phyloP scores from a whole-genome alignment of 108 stramenopile genomes.

The Aurantiochytrium sp. region DNA sequence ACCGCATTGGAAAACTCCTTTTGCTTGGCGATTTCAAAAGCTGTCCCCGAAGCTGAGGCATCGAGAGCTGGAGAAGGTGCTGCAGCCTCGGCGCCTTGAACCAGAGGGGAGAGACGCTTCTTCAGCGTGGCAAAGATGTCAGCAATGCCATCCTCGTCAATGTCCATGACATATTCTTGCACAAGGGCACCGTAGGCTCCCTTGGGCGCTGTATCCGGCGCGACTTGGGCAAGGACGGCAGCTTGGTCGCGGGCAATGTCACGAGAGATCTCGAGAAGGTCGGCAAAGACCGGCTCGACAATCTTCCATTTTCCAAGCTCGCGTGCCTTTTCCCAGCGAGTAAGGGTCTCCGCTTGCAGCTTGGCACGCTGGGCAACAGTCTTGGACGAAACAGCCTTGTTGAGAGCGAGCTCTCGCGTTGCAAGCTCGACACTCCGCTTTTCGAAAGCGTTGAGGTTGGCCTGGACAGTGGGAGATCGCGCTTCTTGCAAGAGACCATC shows the following conservation, averaged over 20 bases:
- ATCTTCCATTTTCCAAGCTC: slow-evolving; percentile 35
- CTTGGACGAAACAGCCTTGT: slow-evolving; percentile 20
- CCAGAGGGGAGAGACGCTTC: slow-evolving; percentile 59
- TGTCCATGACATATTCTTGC: slow-evolving; percentile 71
- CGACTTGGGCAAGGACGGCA: slow-evolving; percentile 17
- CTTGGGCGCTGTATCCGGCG: slow-evolving; percentile 26
- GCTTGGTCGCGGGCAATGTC: slow-evolving; percentile 28
- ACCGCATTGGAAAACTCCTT: slow-evolving; percentile 52
- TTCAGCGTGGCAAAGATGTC: slow-evolving; percentile 67
- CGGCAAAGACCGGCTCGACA: slow-evolving; percentile 16
- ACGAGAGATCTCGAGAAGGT: not conserved
- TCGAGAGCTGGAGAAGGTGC: not conserved
- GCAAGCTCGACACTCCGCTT: not conserved
- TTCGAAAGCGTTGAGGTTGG: not conserved
- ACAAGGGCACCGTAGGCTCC: slow-evolving; percentile 56
- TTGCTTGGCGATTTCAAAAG: slow-evolving; percentile 51
- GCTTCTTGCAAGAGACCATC: slow-evolving; percentile 1
- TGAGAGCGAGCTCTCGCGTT: slow-evolving; percentile 3
- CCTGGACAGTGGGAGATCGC: not conserved
- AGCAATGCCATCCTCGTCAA: slow-evolving; percentile 57
- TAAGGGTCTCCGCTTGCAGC: not conserved
- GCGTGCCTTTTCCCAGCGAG: slow-evolving; percentile 24
- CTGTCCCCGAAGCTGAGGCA: slow-evolving; percentile 15
- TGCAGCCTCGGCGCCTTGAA: slow-evolving; percentile 47
- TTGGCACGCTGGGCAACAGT: slow-evolving; percentile 4